Conservation (phyloP, 2,329 filamentous ascomycete genomes). For the Chaetomium olivaceum region DNA sequence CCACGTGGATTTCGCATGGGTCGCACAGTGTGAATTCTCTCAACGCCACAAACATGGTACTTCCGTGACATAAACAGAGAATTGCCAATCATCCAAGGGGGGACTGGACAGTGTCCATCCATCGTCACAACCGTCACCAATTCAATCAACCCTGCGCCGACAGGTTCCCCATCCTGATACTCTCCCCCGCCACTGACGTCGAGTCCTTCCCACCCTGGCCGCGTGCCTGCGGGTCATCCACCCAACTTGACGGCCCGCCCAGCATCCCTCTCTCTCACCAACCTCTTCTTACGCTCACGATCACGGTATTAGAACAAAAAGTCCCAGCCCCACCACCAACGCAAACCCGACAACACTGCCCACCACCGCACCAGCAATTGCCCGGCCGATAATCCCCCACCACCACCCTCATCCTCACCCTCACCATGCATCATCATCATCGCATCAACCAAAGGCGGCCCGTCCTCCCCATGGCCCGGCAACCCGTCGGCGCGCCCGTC, state of each 20-base stretch:
- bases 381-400: slow-evolving; percentile 22
- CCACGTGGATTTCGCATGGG: too few species aligned
- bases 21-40: too few species aligned
- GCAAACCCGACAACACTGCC: slow-evolving; percentile 24
- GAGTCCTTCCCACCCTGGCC: slow-evolving; percentile 19
- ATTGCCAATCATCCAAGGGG: too few species aligned
- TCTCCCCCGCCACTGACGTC: slow-evolving; percentile 13
- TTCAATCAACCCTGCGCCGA: background rate
- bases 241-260: slow-evolving; percentile 24
- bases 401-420: background rate
- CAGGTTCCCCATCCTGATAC: slow-evolving; percentile 19
- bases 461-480: slow-evolving; percentile 27
- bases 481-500: slow-evolving; percentile 25
- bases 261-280: slow-evolving; percentile 25
- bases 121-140: background rate
- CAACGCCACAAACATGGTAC: too few species aligned
- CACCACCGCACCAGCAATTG: slow-evolving; percentile 29
- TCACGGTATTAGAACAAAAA: slow-evolving; percentile 28
- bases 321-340: slow-evolving; percentile 19
- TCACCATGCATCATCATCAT: background rate
- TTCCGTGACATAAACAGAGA: too few species aligned
- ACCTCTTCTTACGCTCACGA: slow-evolving; percentile 23
- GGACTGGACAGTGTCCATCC: too few species aligned
- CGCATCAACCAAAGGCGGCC: slow-evolving; percentile 18
- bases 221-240: slow-evolving; percentile 12